Percentiles rank a stretch among this genome's conserved stretches.
Evolutionary conservation across 2,329 filamentous ascomycete genomes (phyloP).

Genomic region (Emydomyces testavorans): DNA sequence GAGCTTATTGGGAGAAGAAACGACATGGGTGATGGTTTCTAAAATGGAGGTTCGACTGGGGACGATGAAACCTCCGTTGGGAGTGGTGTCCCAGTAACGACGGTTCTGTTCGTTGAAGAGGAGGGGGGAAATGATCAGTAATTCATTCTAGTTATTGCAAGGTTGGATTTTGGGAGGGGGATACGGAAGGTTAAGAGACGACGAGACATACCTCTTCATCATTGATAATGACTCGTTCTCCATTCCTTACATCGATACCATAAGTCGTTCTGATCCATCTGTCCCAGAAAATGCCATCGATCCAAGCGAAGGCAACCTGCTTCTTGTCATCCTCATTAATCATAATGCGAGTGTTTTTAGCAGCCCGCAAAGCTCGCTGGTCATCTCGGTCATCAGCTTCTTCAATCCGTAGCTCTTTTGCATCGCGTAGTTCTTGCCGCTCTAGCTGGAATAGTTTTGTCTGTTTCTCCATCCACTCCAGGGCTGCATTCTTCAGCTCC

Average conservation of each 20-base stretch:
- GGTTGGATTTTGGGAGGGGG: too few species aligned
- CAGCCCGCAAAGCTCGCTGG: conserved; percentile 69
- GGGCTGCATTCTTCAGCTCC: conserved; percentile 88
- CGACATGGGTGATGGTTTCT: conserved; percentile 55
- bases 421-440: conserved; percentile 80
- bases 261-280: conserved; percentile 93
- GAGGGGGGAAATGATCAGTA: neutral
- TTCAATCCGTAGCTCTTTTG: conserved; percentile 90
- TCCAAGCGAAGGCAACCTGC: conserved; percentile 91
- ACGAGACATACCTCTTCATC: conserved; percentile 73
- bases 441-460: conserved; percentile 84
- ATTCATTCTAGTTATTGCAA: too few species aligned
- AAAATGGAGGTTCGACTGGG: conserved; percentile 82
- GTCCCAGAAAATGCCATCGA: conserved; percentile 95
- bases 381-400: conserved; percentile 91
- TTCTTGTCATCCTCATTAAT: conserved; percentile 80
- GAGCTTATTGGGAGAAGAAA: conserved; percentile 39
- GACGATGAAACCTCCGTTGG: conserved; percentile 79
- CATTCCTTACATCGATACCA: conserved; percentile 72
- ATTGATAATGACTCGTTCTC: conserved; percentile 89
- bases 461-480: conserved; percentile 98
- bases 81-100: conserved; percentile 87
- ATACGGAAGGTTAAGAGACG: neutral
- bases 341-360: conserved; percentile 83
- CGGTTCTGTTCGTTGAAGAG: conserved; percentile 51